A percentile compares a stretch with the other conserved stretches of the same genome.
Conservation (phyloP, 169 alveolate genomes). For the Condylostoma magnum region DNA sequence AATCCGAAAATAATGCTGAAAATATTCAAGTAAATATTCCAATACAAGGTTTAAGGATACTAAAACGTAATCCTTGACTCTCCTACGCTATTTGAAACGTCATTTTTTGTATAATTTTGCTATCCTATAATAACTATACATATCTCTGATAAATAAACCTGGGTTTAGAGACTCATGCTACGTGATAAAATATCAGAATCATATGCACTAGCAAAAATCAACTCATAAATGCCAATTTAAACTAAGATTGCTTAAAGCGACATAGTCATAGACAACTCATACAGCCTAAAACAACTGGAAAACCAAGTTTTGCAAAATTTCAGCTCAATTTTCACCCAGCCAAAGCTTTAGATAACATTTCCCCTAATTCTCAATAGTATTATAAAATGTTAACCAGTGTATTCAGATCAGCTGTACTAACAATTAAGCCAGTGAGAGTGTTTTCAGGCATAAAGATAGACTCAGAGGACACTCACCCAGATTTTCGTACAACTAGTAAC, state of each 20-base stretch:
- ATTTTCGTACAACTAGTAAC: too few species aligned
- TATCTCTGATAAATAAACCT: slow-evolving; percentile 28
- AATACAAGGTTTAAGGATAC: slow-evolving; percentile 40
- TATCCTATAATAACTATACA: slow-evolving; percentile 70
- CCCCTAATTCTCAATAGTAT: too few species aligned
- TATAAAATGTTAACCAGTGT: too few species aligned
- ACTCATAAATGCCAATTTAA: slow-evolving; percentile 49
- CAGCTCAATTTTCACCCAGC: too few species aligned
- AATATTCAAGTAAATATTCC: slow-evolving; percentile 41
- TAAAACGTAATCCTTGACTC: slow-evolving; percentile 59
- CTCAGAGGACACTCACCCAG: too few species aligned
- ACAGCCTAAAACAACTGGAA: slow-evolving; percentile 5
- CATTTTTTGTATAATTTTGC: slow-evolving; percentile 58
- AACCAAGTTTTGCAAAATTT: too few species aligned
- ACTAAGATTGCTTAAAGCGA: slow-evolving; percentile 41
- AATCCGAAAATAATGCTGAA: slow-evolving; percentile 58
- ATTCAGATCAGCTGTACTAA: too few species aligned
- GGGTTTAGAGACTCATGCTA: background rate
- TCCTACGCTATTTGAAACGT: slow-evolving; percentile 77
- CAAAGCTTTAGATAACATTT: too few species aligned
- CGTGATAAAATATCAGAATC: slow-evolving; percentile 24
- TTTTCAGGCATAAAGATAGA: too few species aligned
- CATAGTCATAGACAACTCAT: slow-evolving; percentile 27
- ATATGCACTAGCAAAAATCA: slow-evolving; percentile 40
- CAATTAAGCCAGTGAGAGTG: too few species aligned